phyloP scores from a whole-genome alignment of 768 basidiomycete species.

The Pleurotus platypus region DNA sequence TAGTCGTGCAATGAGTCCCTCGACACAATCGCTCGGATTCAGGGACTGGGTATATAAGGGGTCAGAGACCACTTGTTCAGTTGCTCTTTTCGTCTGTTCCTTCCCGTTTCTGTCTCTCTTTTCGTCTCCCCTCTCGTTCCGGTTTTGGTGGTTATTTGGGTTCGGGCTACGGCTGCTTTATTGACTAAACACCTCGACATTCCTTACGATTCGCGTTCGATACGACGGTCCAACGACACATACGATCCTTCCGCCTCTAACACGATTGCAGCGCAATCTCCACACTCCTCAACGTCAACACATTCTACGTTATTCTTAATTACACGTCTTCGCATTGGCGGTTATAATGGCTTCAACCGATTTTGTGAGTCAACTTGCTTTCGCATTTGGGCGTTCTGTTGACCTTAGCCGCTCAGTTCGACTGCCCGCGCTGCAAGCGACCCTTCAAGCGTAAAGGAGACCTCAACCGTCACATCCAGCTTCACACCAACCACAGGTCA shows the following conservation, averaged over 20 bases:
- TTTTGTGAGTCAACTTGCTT: not conserved
- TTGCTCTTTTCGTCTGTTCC: slow-evolving; percentile 3
- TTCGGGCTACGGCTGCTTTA: not conserved
- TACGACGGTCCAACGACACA: not conserved
- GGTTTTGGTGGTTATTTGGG: not conserved
- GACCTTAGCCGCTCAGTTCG: slow-evolving; percentile 21
- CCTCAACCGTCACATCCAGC: slow-evolving; percentile 49
- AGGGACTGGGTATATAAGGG: slow-evolving; percentile 2
- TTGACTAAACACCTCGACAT: not conserved
- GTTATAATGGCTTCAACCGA: slow-evolving; percentile 4
- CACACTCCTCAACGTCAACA: not conserved
- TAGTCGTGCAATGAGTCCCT: not conserved
- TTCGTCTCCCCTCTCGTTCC: not conserved
- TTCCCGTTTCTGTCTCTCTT: not conserved
- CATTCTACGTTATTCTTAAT: not conserved
- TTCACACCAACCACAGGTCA: slow-evolving; percentile 53
- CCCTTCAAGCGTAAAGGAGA: slow-evolving; percentile 57
- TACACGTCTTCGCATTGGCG: slow-evolving; percentile 4
- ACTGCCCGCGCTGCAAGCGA: slow-evolving; percentile 43
- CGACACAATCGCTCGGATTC: not conserved
- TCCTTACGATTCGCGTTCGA: not conserved
- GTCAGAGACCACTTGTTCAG: not conserved
- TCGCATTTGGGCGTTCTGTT: not conserved
- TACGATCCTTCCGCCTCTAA: not conserved
- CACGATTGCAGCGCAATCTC: not conserved